Percentiles rank a stretch among this genome's conserved stretches.
Conservation (phyloP, 805 yeast genomes). For the Suhomyces kilbournensis region DNA sequence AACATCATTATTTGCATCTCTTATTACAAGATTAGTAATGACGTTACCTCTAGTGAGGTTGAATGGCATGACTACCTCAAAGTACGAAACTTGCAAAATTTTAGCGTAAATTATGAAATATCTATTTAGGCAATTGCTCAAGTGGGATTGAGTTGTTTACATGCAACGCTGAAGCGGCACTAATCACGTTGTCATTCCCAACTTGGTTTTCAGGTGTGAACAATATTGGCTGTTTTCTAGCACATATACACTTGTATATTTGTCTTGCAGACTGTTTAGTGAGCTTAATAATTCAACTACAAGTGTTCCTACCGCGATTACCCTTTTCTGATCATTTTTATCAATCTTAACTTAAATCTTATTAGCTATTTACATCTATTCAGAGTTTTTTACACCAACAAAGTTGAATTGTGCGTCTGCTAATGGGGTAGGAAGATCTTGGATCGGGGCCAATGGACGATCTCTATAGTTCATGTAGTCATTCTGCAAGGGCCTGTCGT, state of each 20-base stretch:
- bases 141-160: not conserved
- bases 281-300: not conserved
- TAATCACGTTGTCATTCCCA: not conserved
- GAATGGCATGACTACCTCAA: not conserved
- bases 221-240: too few species aligned
- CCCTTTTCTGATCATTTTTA: too few species aligned
- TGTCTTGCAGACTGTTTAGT: not conserved
- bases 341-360: too few species aligned
- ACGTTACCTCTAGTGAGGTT: too few species aligned
- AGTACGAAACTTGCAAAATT: not conserved
- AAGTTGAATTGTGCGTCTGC: conserved; percentile 18
- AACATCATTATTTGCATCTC: not conserved
- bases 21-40: not conserved
- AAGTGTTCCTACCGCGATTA: not conserved
- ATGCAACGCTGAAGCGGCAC: not conserved
- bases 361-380: not conserved
- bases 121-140: not conserved
- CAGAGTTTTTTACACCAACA: conserved; percentile 6
- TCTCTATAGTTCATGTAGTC: not conserved
- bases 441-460: conserved; percentile 19
- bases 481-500: not conserved
- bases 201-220: not conserved
- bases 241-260: not conserved
- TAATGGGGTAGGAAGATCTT: conserved; percentile 25
- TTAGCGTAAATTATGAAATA: not conserved